Evolutionary conservation across 2,329 filamentous ascomycete genomes (phyloP), one percentile per base, ranked within the genome.

Genomic region (Colletotrichum sojae): DNA sequence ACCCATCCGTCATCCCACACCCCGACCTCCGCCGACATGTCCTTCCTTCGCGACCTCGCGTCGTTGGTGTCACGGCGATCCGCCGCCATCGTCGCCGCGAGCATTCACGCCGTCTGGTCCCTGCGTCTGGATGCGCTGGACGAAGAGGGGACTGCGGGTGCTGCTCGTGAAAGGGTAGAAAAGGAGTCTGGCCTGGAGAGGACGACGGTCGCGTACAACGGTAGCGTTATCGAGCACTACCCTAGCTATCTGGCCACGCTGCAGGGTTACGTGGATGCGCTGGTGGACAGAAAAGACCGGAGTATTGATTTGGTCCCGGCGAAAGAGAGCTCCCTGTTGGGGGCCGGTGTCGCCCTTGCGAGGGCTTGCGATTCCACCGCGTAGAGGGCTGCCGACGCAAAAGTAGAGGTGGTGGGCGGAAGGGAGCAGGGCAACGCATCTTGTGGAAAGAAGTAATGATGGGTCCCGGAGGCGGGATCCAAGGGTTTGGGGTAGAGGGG

Each of bases 181-280:
- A 80, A 80, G 16, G 89, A 89, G 71, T 81, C 81, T 2, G 78
- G 82, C 51, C 76, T 86, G 8, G 75, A 77, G 40, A 80, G 82
- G 64, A 90, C 88, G 3, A 85, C 88, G 2, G 88, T 95, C n/a
- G 91, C 91, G 4, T 95, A 91, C 79, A 94, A 94, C 75, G 93
- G 93, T 52, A 92, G 90, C 31, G 92, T 95, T 57, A 90, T 95
- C 59, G 92, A 95, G 79, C 90, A 91, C 73, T 95, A 95, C 75
- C 92, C 93, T 0, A 82, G 83, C 8, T 95, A 94, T 78, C 83
- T 87, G 22, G 79, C 78, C 39, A 84, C 82, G 49, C 91, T 90
- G 74, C 92, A 95, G 77, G 76, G 76, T 6, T 89, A 90, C 73
- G 80, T 95, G 54, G 84, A 94, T 74, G 81, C 84, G 46, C 81